Base-by-base conservation (phyloP, 257 asterid species). In the Paraleonurus japonicus region DNA sequence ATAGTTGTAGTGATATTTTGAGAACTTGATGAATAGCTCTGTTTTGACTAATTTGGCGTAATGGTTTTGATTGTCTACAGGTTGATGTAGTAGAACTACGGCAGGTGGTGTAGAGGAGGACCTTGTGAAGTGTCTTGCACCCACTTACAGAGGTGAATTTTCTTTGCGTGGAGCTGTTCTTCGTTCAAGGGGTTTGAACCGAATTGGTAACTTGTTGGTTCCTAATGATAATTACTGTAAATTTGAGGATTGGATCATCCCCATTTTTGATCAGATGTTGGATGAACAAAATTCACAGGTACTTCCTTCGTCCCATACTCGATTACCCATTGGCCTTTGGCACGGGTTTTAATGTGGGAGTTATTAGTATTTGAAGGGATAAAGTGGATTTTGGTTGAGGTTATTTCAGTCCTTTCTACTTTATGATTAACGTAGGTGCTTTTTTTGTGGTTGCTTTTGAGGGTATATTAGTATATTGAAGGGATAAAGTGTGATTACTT, bases 21-120 rank as follows among this genome's bases (percentile, higher is more conserved):
- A 47, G 5, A n/a, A 9, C 39, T 23, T 64, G 32, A 45, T 37
- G 20, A 64, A 33, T 61, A 12, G 41, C 17, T 28, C 19, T 28
- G 1, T 51, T 15, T 30, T 6, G 11, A 13, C 55, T 19, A 47
- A 51, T 51, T 53, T 65, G 12, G 15, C 26, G 12, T 41, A 43
- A 43, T 39, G 65, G 26, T 28, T n/a, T 48, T 30, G 16, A 54
- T 63, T 69, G 23, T 58, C 35, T 85, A 82, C 85, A 94, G 97
- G 90, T 94, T 60, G 96, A 89, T 81, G 99, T 91, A 11, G 83
- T 94, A 66, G 97, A 37, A 94, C 99, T 7, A 94, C 99, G 13
- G 96, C 99, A 15, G 99, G 99, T 54, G 99, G 99, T 81, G 77
- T 94, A 10, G 99, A 94, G 80, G 99, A 94, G 81, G 98, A 94